Evolutionary conservation across 768 basidiomycete species (phyloP), one percentile per base, ranked within the genome.

Genomic region (Pleurotus giganteus): DNA sequence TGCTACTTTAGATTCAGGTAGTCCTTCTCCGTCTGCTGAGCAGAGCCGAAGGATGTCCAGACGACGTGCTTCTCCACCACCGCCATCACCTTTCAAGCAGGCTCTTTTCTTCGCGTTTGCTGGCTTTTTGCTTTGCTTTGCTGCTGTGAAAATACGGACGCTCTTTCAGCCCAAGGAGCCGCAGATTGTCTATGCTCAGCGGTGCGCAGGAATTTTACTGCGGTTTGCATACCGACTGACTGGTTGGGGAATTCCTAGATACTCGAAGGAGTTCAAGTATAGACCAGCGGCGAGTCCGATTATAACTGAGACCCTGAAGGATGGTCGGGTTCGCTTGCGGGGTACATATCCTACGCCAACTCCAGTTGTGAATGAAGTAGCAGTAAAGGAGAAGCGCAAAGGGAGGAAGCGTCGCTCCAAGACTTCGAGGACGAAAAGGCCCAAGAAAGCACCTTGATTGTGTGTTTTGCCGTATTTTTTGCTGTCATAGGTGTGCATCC

Each of bases 271-370:
- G 61, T 81, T 80, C 73, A 91, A 86, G 68, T 93, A 80, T 65
- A 75, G 91, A 21, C 91, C 92, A 0, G 91, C 92, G 5, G 90
- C 91, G 5, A 91, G 89, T 56, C 91, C 92, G 8, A 74, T 94
- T 39, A 79, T 94, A 59, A 92, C 89, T 0, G 89, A 93, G 65
- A 78, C 73, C 17, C 71, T 94, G 57, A 82, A 82, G 59, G 89
- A 90, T 58, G 91, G 91, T 0, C 76, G 82, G 4, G 68, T 82
- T 7, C 76, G 84, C 6, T 61, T 94, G 36, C 73, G 90, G 13
- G 92, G 92, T 0, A 90, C 88, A 1, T 69, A 69, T 11, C 80
- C 84, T 2, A 68, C 73, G 19, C 39, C 39, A 7, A 41, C 39
- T 41, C 39, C 39, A 11, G 39, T 41, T 7, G 19, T 15, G 15